Evolutionary conservation across 768 basidiomycete species (phyloP), one percentile per base, ranked within the genome.

Genomic region (Gautieria morchelliformis): DNA sequence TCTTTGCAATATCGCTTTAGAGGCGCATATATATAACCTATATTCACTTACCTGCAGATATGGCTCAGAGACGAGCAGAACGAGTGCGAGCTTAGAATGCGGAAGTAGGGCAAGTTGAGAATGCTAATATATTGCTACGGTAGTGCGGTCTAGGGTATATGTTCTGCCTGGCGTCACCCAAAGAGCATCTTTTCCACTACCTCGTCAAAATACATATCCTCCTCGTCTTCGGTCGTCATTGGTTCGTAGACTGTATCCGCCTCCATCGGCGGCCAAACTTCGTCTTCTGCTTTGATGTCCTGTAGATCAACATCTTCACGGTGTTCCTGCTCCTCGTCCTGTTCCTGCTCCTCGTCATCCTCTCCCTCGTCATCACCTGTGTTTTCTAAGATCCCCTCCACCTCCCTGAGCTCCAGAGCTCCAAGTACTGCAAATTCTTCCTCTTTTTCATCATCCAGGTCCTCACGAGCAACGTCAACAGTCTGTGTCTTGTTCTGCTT

Each of bases 391-490:
- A 33, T 15, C n/a, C 37, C 56, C 2, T 47, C 46, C 30, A 27
- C 47, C 11, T 48, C 27, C n/a, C 48, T 32, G 11, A 57, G 35
- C 35, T 57, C 46, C 22, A 33, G 4, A 11, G 40, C 19, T 20
- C 30, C 76, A 10, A 75, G 66, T 3, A 68, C 63, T 30, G 79
- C 78, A 48, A 79, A 79, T n/a, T 78, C 78, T 49, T 72, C 74
- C 53, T 73, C 74, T 4, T 76, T 80, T 58, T 78, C 75, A 37
- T 80, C 78, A 32, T 74, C 67, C 30, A 69, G 40, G 58, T 61
- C 56, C n/a, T 30, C 59, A 60, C 63, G 11, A 39, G 61, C 59
- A 32, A 69, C 64, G 15, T 46, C 35, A 10, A n/a, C 40, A 20
- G 60, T 52, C 37, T 52, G 53, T 48, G 58, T 42, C 47, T 64